Evolutionary conservation across 148 eudicot species (phyloP).

Genomic region (Agrostemma githago): DNA sequence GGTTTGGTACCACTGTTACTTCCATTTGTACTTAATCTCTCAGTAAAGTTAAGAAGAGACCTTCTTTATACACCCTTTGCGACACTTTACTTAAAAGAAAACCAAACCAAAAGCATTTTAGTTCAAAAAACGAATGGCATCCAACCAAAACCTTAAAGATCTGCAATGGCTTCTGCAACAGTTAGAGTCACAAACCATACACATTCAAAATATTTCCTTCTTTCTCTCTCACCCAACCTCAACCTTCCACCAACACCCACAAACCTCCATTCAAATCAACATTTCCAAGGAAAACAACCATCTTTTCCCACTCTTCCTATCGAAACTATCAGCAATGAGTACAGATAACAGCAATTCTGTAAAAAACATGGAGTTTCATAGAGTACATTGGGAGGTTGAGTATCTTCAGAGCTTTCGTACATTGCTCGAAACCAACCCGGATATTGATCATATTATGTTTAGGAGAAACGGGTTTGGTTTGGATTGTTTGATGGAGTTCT

Average conservation of each 20-base stretch:
- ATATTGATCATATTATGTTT: constrained; percentile 46
- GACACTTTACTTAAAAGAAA: not conserved
- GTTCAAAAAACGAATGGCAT: constrained; percentile 40
- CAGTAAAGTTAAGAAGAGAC: no score
- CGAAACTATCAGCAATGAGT: constrained; percentile 34
- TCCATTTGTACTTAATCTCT: no score
- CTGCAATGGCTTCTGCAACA: constrained; percentile 55
- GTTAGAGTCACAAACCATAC: constrained; percentile 38
- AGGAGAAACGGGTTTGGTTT: constrained; percentile 43
- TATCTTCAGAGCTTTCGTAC: constrained; percentile 38
- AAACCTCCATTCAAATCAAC: constrained; percentile 49
- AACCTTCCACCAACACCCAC: constrained; percentile 48
- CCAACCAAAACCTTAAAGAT: constrained; percentile 45
- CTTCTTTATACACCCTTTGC: not conserved
- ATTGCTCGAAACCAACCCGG: constrained; percentile 40
- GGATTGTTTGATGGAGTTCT: constrained; percentile 49
- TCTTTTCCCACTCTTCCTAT: constrained; percentile 42
- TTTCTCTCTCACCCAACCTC: constrained; percentile 60
- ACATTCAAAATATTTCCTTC: constrained; percentile 61
- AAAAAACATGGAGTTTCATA: constrained; percentile 61
- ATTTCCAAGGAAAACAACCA: constrained; percentile 37
- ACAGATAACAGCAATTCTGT: constrained; percentile 32
- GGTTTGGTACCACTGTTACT: no score
- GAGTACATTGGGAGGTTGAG: constrained; percentile 58
- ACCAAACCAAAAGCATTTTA: not conserved